Evolutionary conservation across 1,284 basidiomycete species (phyloP).

Genomic region (Entoloma clypeatum): DNA sequence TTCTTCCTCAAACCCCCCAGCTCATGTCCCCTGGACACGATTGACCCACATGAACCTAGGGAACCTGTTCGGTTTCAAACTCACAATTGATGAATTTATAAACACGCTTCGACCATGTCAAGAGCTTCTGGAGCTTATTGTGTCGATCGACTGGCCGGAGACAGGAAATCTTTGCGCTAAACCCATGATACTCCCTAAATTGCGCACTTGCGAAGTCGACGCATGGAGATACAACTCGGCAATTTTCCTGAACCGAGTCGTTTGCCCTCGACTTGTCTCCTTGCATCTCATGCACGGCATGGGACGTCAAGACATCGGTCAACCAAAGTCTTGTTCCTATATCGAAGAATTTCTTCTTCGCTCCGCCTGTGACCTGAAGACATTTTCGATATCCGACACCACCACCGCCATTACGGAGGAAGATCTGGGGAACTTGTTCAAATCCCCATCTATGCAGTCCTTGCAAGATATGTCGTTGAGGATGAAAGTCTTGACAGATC

Average conservation of each 20-base stretch:
- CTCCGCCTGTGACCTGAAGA: too few species aligned
- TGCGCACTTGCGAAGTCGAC: slow-evolving; percentile 11
- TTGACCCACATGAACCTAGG: slow-evolving; percentile 11
- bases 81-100: slow-evolving; percentile 2
- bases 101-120: slow-evolving; percentile 1
- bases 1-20: not conserved
- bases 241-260: slow-evolving; percentile 5
- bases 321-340: too few species aligned
- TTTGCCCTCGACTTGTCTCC: slow-evolving; percentile 2
- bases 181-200: slow-evolving; percentile 8
- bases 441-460: too few species aligned
- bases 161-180: not conserved
- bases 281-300: slow-evolving; percentile 6
- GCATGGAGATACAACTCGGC: slow-evolving; percentile 4
- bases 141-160: slow-evolving; percentile 6
- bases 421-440: too few species aligned
- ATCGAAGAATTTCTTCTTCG: too few species aligned
- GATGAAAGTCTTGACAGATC: too few species aligned
- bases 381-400: too few species aligned
- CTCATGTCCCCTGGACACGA: slow-evolving; percentile 5
- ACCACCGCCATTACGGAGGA: too few species aligned
- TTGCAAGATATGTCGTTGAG: too few species aligned
- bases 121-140: slow-evolving; percentile 7
- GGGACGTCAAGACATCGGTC: too few species aligned
- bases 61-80: not conserved